phyloP scores from a whole-genome alignment of 2,329 filamentous ascomycete genomes.

The Phyllosticta paracitricarpa region DNA sequence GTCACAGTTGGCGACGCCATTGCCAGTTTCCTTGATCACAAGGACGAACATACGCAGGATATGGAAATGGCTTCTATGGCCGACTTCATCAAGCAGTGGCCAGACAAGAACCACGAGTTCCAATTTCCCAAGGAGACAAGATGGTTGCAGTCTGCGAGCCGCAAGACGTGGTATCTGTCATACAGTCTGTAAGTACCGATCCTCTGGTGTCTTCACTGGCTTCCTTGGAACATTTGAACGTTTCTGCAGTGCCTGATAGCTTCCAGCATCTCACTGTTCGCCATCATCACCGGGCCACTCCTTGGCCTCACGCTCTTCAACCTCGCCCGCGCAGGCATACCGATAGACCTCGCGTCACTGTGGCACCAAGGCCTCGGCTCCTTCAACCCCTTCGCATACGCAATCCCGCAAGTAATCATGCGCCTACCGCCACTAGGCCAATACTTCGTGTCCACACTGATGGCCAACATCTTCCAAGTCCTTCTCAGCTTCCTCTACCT shows the following conservation, averaged over 20 bases:
- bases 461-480: conserved; percentile 13
- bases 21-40: conserved; percentile 16
- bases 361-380: neutral
- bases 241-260: neutral
- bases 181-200: neutral
- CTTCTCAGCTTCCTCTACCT: conserved; percentile 39
- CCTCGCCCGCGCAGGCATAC: neutral
- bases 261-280: neutral
- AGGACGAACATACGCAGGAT: conserved; percentile 15
- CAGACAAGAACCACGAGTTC: neutral
- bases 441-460: neutral
- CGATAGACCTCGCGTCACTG: neutral
- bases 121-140: neutral
- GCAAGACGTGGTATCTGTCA: neutral
- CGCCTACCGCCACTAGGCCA: neutral
- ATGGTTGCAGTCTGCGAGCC: neutral
- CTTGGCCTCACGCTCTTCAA: neutral
- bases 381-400: neutral
- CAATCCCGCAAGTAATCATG: neutral
- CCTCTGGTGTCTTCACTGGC: neutral
- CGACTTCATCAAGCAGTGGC: neutral
- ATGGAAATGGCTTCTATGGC: neutral
- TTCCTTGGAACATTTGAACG: no score
- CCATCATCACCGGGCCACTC: neutral
- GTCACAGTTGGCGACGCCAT: conserved; percentile 22